Evolutionary conservation across 1,284 basidiomycete genomes (phyloP), one percentile per base, ranked within the genome.

Genomic region (Ustanciosporium gigantosporum): DNA sequence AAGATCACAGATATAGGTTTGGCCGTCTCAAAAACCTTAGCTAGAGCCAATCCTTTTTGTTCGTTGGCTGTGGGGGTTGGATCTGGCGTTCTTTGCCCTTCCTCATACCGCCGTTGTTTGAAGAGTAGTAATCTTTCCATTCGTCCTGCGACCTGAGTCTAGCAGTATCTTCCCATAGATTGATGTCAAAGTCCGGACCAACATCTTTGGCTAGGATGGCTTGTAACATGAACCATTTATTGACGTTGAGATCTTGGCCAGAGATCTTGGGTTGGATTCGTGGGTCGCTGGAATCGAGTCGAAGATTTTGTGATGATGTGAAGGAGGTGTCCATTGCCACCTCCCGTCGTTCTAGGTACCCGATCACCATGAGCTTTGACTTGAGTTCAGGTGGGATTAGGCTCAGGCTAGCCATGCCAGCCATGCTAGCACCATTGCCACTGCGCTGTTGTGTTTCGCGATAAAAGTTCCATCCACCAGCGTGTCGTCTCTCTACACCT

Each of bases 101-200:
- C n/a, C n/a, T n/a, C n/a, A n/a, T n/a, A n/a, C n/a, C n/a, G n/a
- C n/a, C n/a, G n/a, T n/a, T n/a, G n/a, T n/a, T n/a, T n/a, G n/a
- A n/a, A n/a, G n/a, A n/a, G n/a, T n/a, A 29, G 17, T 35, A 11
- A 8, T 9, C 17, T 8, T 14, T 23, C 49, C 49, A 64, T 36
- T 53, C 38, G 38, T 51, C 29, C 1, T 40, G 27, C 2, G 55
- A 58, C 2, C 60, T 22, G 6, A 45, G 3, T 3, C 60, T n/a
- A 3, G 60, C 60, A 4, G 60, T 36, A 23, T 37, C 20, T 11
- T 46, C 48, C 60, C 60, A 64, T 7, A 58, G 41, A n/a, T 16
- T 7, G 3, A 64, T 16, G 27, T 64, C 50, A 22, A 58, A 64
- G 4, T 25, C 21, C 4, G 13, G 17, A 16, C 46, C 46, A 13